Conservation (phyloP, 441 rosid species). For the Aquilaria agallochum region DNA sequence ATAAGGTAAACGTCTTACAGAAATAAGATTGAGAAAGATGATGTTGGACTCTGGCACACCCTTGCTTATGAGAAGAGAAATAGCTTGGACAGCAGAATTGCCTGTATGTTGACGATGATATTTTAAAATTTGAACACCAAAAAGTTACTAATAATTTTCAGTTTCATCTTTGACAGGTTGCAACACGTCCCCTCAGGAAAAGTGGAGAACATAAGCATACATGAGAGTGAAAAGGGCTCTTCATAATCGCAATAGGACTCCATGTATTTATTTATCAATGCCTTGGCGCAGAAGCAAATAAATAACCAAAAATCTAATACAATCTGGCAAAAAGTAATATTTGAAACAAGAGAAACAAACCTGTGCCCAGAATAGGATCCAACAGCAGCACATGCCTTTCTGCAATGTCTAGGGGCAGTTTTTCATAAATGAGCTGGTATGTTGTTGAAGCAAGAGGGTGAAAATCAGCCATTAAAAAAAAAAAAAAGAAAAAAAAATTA, state of each 20-base stretch:
- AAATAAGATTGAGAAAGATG: slow-evolving; percentile 91
- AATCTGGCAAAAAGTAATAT: not conserved
- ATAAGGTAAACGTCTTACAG: slow-evolving; percentile 44
- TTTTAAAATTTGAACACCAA: not conserved
- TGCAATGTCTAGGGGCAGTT: slow-evolving; percentile 82
- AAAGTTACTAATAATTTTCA: no score
- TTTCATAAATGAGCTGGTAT: slow-evolving; percentile 88
- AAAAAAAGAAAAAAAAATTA: not conserved
- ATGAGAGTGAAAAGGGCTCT: no score
- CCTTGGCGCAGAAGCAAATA: no score
- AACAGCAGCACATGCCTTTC: slow-evolving; percentile 86
- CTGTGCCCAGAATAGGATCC: slow-evolving; percentile 99
- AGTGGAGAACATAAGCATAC: no score
- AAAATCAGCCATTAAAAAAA: slow-evolving; percentile 17
- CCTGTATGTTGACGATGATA: slow-evolving; percentile 36
- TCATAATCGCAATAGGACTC: no score
- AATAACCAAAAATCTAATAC: slow-evolving; percentile 5
- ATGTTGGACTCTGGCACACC: slow-evolving; percentile 95
- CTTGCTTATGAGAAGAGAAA: slow-evolving; percentile 75
- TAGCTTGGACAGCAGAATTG: slow-evolving; percentile 95
- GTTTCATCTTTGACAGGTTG: no score
- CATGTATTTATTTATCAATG: no score
- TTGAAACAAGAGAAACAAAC: slow-evolving; percentile 28
- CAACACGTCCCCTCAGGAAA: no score
- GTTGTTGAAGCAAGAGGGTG: slow-evolving; percentile 17